Base-by-base conservation (phyloP, 129 eudicot species). In the Logfia minima region DNA sequence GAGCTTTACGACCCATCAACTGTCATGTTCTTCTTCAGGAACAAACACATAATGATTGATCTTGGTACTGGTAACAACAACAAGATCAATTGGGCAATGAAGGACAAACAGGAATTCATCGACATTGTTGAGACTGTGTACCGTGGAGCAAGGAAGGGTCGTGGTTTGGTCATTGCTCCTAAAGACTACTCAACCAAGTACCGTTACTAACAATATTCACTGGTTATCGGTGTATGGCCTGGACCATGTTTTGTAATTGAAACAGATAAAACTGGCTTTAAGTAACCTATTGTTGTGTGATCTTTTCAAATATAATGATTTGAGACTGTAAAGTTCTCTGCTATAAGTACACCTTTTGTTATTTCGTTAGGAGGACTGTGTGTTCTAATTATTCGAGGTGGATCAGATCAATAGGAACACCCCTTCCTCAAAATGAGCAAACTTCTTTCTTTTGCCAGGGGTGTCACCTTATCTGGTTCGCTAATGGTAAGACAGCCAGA, bases 61-160 rank as follows among this genome's bases (percentile, higher is more conserved):
- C 96, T 92, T 65, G 96, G 96, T 22, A 92, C 96, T 2, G 96
- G 96, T 56, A 92, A 92, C 90, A 92, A 92, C 89, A 92, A 92
- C 77, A 92, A 92, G 87, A 92, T 90, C 81, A 92, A 92, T 64
- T 92, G 98, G 98, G 98, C 98, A 34, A 83, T 92, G 84, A 92
- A 92, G 84, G 92, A 90, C 80, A 92, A 92, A 81, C 98, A 93
- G 66, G 98, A 93, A 83, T 90, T 93, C 79, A 90, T 93, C 5
- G 98, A 93, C 89, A 93, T 90, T 34, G 94, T 93, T 17, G 98
- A 93, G 84, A 93, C 98, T 2, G 97, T 93, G 58, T 93, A 85
- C 53, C 98, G 98, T 78, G 98, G 98, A 24, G 98, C 98, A 55
- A 81, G 93, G 62, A 90, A 90, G 84, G 97, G 97, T 4, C 89